Percentiles rank a stretch among this genome's conserved stretches.
Conservation (phyloP, 441 rosid genomes). For the Biscutella laevigata region DNA sequence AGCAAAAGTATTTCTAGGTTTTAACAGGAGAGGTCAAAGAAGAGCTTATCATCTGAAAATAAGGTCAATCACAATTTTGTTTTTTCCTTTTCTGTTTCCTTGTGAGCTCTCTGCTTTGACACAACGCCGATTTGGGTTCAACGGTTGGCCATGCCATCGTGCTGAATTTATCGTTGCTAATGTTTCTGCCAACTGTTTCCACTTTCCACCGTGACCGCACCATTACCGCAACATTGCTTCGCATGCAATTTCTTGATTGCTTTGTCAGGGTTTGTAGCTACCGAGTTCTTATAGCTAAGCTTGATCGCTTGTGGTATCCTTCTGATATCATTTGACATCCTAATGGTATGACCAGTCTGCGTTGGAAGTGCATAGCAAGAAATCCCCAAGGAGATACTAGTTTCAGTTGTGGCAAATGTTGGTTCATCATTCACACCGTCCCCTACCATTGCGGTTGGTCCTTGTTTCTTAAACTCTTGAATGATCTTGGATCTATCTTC, state of each 20-base stretch:
- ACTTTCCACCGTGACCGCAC: conserved; percentile 31
- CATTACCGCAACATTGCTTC: conserved; percentile 57
- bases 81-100: conserved; percentile 25
- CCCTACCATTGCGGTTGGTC: conserved; percentile 75
- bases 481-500: conserved; percentile 60
- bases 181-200: conserved; percentile 29
- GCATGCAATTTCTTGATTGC: conserved; percentile 78
- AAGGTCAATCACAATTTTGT: conserved; percentile 17
- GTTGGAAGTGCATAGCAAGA: conserved; percentile 89
- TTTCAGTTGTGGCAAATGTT: conserved; percentile 73
- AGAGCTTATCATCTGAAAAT: conserved; percentile 5
- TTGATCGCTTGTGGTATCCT: conserved; percentile 58
- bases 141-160: conserved; percentile 36
- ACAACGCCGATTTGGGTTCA: conserved; percentile 39
- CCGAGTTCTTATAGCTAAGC: too few species aligned
- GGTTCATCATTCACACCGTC: conserved; percentile 93
- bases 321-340: conserved; percentile 81
- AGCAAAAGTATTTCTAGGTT: too few species aligned
- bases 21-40: neutral
- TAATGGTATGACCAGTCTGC: conserved; percentile 65
- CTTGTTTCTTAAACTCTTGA: conserved; percentile 42
- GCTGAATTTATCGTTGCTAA: conserved; percentile 42
- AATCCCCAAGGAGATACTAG: conserved; percentile 91
- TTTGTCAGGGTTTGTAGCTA: conserved; percentile 48
- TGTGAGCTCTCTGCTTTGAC: conserved; percentile 38